Evolutionary conservation across 1,284 basidiomycete genomes (phyloP), one percentile per base, ranked within the genome.

Genomic region (Acaromyces ingoldii): DNA sequence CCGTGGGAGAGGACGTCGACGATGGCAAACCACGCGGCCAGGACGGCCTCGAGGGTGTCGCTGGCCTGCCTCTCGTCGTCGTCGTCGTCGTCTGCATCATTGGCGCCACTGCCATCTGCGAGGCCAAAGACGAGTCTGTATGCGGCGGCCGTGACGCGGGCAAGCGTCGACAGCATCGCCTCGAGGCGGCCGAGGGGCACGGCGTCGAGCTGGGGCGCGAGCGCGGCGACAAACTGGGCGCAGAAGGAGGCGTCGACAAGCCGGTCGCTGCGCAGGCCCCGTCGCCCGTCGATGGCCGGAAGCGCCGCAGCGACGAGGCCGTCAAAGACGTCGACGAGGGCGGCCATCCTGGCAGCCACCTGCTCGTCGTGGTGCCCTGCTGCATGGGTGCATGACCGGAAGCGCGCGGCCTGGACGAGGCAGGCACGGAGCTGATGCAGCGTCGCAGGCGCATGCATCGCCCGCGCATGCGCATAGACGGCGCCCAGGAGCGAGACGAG

Each of bases 381-480:
- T n/a, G n/a, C n/a, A n/a, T n/a, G n/a, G n/a, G n/a, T n/a, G n/a
- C n/a, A n/a, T n/a, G n/a, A n/a, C n/a, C n/a, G n/a, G 29, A 7
- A 7, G 36, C 19, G 9, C 36, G 6, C n/a, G 3, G 29, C 57
- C 21, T 53, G 58, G 5, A 40, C 52, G 28, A 62, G 57, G 59
- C 59, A 62, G 49, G 57, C 55, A 0, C 51, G 38, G 1, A 58
- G 58, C 57, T 36, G 34, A 64, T 45, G 58, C 56, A 62, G 13
- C 60, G 62, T 41, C 60, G 54, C n/a, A 64, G 51, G 15, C 57
- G 55, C n/a, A 37, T 64, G 60, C 13, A 62, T 55, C 1, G 52
- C 55, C 6, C 57, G 38, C 7, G 49, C 61, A 22, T 58, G 58
- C 4, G 52, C 51, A 24, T 66, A 66, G 6, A 58, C 56, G 24